These are phyloP conservation scores for Dryas octopetala DNA, from an alignment of 306 rosid genomes.

Conservation along the genomic window DNA sequence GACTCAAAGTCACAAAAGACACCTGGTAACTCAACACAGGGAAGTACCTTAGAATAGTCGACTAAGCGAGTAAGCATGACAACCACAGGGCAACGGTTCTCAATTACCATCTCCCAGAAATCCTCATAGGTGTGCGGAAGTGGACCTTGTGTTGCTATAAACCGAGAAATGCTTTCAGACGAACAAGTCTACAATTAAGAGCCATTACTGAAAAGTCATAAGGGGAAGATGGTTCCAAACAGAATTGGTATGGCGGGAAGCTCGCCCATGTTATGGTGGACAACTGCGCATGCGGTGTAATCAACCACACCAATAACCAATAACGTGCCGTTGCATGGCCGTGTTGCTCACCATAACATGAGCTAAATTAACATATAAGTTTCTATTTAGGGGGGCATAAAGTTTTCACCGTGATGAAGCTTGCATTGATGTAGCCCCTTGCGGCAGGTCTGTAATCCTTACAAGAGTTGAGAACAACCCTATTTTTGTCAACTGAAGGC, in stretches of 20 bases:
- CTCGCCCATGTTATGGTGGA: too few relatives aligned
- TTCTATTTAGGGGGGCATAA: background rate
- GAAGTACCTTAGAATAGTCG: constrained; percentile 14
- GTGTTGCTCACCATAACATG: too few relatives aligned
- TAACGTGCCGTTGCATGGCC: too few relatives aligned
- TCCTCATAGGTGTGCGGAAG: constrained; percentile 85
- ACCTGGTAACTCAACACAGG: constrained; percentile 16
- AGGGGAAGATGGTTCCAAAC: too few relatives aligned
- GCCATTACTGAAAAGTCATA: constrained; percentile 20
- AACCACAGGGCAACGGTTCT: constrained; percentile 76
- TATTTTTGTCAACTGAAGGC: constrained; percentile 66
- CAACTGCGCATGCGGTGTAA: too few relatives aligned
- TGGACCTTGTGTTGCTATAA: constrained; percentile 97
- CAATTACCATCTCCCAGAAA: constrained; percentile 95
- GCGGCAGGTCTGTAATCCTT: constrained; percentile 82
- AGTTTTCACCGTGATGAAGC: constrained; percentile 58
- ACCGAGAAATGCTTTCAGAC: constrained; percentile 42
- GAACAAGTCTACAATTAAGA: constrained; percentile 54
- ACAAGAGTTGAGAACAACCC: constrained; percentile 68
- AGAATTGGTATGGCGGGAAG: too few relatives aligned
- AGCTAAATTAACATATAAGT: background rate
- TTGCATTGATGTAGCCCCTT: constrained; percentile 86
- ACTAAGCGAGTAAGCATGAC: constrained; percentile 85
- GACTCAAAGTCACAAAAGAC: constrained; percentile 1
- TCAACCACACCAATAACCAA: too few relatives aligned